These are phyloP conservation scores for Ampelocalamus luodianensis DNA, from an alignment of 176 grass and related monocot species.

Conservation along the genomic window DNA sequence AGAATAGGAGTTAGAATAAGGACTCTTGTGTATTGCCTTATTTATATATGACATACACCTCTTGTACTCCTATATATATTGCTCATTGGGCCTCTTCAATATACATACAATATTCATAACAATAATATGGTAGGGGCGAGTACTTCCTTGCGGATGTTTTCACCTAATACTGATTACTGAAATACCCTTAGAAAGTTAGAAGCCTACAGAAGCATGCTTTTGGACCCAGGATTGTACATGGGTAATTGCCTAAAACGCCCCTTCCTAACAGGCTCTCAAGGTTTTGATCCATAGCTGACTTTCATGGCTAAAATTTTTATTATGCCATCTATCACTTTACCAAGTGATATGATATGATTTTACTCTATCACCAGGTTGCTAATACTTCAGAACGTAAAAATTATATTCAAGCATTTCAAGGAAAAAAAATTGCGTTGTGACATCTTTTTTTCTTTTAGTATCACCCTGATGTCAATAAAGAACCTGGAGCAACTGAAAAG, in stretches of 20 bases:
- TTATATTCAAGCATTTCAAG: background rate
- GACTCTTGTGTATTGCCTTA: no score
- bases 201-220: constrained; percentile 4
- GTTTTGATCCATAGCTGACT: constrained; percentile 9
- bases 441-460: constrained; percentile 46
- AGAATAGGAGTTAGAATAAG: no score
- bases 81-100: no score
- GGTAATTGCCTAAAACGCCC: background rate
- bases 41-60: no score
- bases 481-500: constrained; percentile 95
- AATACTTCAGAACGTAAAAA: constrained; percentile 20
- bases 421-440: constrained; percentile 7
- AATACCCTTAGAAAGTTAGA: constrained; percentile 24
- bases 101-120: no score
- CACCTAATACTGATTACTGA: background rate
- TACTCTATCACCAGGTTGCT: constrained; percentile 1
- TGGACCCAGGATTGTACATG: constrained; percentile 19
- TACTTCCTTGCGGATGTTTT: constrained; percentile 2
- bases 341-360: background rate
- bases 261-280: background rate
- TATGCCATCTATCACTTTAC: constrained; percentile 16
- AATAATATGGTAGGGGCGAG: background rate
- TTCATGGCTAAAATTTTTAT: background rate
- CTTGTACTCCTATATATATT: no score
- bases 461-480: constrained; percentile 97